These are phyloP conservation scores for Nannochloropsis granulata DNA, from an alignment of 108 stramenopile species.

Conservation along the genomic window DNA sequence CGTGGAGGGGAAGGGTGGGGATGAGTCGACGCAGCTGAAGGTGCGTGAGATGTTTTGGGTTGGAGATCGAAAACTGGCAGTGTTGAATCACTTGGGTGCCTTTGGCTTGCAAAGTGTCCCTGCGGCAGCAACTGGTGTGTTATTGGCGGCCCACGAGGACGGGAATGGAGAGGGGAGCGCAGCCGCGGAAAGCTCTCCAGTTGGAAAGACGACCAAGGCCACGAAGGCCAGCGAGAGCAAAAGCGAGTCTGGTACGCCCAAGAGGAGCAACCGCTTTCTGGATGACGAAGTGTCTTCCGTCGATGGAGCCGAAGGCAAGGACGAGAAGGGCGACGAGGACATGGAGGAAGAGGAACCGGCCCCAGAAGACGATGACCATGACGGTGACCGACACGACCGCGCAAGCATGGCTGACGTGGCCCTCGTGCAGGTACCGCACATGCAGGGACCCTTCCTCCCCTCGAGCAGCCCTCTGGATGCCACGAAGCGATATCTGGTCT, in stretches of 20 bases:
- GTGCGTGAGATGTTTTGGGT: background rate
- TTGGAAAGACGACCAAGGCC: too few species aligned
- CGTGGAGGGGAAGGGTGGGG: background rate
- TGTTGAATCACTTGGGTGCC: background rate
- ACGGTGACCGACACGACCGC: background rate
- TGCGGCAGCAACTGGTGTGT: background rate
- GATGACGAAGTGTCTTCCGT: background rate
- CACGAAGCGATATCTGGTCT: constrained; percentile 2
- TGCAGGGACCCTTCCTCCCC: constrained; percentile 11
- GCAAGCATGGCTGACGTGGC: too few species aligned
- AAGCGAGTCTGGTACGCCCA: too few species aligned
- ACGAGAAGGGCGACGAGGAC: background rate
- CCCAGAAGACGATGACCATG: background rate
- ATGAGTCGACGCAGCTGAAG: background rate
- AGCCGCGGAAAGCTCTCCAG: too few species aligned
- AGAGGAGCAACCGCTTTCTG: too few species aligned
- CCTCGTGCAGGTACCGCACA: background rate
- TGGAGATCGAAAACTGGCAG: background rate
- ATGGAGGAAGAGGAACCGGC: background rate
- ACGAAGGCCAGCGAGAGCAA: too few species aligned
- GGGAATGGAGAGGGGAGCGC: too few species aligned
- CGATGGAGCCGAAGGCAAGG: background rate
- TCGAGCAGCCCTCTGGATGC: constrained; percentile 4
- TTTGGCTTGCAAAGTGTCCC: background rate
- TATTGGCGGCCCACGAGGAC: too few species aligned